phyloP scores from a whole-genome alignment of 2,329 filamentous ascomycete species.

The Aspergillus clavatus region DNA sequence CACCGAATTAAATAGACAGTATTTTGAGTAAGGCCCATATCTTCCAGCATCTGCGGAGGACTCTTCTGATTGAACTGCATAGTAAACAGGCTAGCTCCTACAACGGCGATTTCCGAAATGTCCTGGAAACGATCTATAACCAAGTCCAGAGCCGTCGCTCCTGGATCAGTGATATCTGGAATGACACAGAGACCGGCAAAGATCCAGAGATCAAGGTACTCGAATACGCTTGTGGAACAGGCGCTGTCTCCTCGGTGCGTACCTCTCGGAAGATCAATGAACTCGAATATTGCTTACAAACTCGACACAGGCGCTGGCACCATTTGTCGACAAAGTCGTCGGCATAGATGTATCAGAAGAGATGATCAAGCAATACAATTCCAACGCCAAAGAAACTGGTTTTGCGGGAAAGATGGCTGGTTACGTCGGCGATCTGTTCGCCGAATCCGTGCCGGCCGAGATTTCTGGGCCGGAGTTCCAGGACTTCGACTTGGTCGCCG shows the following conservation, averaged over 20 bases:
- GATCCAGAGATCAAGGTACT: slow-evolving; percentile 49
- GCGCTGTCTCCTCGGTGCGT: slow-evolving; percentile 59
- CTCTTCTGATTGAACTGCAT: neutral
- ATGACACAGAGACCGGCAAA: slow-evolving; percentile 26
- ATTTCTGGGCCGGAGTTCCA: slow-evolving; percentile 60
- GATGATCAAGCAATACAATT: slow-evolving; percentile 67
- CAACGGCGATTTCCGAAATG: slow-evolving; percentile 53
- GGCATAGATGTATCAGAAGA: slow-evolving; percentile 67
- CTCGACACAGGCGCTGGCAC: slow-evolving; percentile 47
- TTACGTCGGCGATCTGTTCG: slow-evolving; percentile 55
- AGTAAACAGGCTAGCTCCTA: slow-evolving; percentile 54
- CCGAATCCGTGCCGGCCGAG: slow-evolving; percentile 47
- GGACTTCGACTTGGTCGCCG: slow-evolving; percentile 63
- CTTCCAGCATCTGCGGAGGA: neutral
- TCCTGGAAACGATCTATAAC: slow-evolving; percentile 50
- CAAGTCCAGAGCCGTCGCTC: slow-evolving; percentile 51
- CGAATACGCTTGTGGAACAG: slow-evolving; percentile 74
- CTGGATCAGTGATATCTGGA: slow-evolving; percentile 60
- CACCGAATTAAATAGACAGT: slow-evolving; percentile 35
- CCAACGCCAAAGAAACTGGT: slow-evolving; percentile 49
- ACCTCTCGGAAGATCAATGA: neutral
- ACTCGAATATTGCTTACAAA: slow-evolving; percentile 2
- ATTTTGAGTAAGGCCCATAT: slow-evolving; percentile 38
- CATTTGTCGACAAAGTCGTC: slow-evolving; percentile 58
- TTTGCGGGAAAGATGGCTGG: slow-evolving; percentile 53